phyloP scores from a whole-genome alignment of 116 monocot species.

The Dioscorea cayenensis region DNA sequence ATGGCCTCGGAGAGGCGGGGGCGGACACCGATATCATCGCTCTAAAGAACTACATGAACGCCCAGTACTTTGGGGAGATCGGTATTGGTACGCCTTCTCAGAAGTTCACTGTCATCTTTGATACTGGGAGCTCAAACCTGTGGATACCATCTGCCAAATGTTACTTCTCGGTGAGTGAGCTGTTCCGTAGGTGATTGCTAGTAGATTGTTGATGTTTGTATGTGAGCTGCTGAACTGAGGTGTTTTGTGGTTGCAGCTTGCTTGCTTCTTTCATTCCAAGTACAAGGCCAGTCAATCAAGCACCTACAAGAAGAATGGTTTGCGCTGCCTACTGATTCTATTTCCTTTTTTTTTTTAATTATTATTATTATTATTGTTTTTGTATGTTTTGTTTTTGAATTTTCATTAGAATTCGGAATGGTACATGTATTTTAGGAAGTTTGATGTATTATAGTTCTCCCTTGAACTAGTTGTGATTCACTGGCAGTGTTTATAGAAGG shows the following conservation, averaged over 20 bases:
- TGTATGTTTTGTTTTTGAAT: neutral
- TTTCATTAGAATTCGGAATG: neutral
- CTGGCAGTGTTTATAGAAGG: no score
- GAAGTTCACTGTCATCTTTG: slow-evolving; percentile 17
- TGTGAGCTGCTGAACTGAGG: neutral
- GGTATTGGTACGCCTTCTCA: slow-evolving; percentile 12
- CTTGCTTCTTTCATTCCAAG: slow-evolving; percentile 11
- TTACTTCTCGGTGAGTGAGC: slow-evolving; percentile 9
- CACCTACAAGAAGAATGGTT: slow-evolving; percentile 13
- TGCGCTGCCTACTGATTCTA: neutral
- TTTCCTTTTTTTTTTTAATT: neutral
- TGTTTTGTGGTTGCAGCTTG: slow-evolving; percentile 2
- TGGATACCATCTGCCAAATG: slow-evolving; percentile 14
- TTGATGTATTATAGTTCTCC: no score
- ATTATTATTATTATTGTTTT: no score
- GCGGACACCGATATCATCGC: slow-evolving; percentile 5
- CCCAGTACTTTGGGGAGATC: slow-evolving; percentile 16
- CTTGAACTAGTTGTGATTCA: no score
- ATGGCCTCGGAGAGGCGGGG: neutral
- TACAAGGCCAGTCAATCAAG: slow-evolving; percentile 2
- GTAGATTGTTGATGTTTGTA: neutral
- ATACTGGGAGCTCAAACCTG: slow-evolving; percentile 14
- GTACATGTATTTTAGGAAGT: no score
- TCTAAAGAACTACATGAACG: slow-evolving; percentile 13
- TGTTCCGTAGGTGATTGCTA: neutral